A percentile compares a stretch with the other conserved stretches of the same genome.
These are phyloP conservation scores for Polygonum aviculare DNA, from an alignment of 148 eudicot genomes.

Conservation along the genomic window DNA sequence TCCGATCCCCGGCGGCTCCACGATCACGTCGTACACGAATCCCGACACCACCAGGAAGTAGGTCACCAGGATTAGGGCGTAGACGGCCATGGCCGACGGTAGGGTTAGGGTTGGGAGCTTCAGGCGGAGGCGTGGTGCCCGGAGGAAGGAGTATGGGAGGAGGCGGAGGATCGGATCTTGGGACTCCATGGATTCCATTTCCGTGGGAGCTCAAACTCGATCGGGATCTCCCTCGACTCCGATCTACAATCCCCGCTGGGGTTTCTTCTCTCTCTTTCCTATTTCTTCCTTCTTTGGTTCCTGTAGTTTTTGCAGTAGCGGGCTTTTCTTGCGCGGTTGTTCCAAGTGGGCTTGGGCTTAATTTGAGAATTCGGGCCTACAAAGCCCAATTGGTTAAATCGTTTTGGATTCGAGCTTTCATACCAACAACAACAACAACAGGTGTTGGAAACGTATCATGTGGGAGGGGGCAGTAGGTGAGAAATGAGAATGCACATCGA, in stretches of 20 bases:
- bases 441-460: too few species aligned
- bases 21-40: conserved; percentile 84
- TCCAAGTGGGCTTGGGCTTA: not conserved
- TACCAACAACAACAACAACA: too few species aligned
- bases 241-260: not conserved
- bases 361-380: not conserved
- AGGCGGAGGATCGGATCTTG: conserved; percentile 43
- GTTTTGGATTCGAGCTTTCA: too few species aligned
- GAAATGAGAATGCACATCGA: too few species aligned
- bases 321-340: not conserved
- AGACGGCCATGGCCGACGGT: conserved; percentile 64
- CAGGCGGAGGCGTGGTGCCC: conserved; percentile 69
- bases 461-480: too few species aligned
- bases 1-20: conserved; percentile 93
- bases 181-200: conserved; percentile 16
- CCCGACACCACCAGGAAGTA: conserved; percentile 95
- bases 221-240: not conserved
- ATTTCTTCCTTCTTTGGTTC: too few species aligned
- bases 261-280: not conserved
- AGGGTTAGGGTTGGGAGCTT: conserved; percentile 61
- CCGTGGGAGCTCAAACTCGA: not conserved
- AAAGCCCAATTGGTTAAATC: too few species aligned
- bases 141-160: conserved; percentile 59
- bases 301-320: not conserved
- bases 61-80: conserved; percentile 64